phyloP scores from a whole-genome alignment of 495 filamentous ascomycete genomes.

The Hypoxylon rickii region DNA sequence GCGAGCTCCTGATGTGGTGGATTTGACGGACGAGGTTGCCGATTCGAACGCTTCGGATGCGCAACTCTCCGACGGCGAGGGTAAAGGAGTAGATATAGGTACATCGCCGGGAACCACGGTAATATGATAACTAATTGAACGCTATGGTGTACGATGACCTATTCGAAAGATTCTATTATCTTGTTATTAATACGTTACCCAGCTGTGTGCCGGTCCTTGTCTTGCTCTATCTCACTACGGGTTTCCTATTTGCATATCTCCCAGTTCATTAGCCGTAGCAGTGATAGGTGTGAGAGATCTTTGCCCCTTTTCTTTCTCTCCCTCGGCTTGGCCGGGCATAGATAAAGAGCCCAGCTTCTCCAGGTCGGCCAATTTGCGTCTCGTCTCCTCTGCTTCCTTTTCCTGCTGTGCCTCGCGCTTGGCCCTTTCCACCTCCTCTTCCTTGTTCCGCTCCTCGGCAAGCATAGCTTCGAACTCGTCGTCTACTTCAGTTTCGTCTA shows the following conservation, averaged over 20 bases:
- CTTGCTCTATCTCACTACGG: not conserved
- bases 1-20: constrained; percentile 10
- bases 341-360: constrained; percentile 34
- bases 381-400: constrained; percentile 42
- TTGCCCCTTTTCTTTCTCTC: constrained; percentile 26
- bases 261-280: constrained; percentile 31
- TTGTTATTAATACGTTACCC: constrained; percentile 7
- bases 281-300: constrained; percentile 30
- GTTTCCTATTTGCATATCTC: constrained; percentile 17
- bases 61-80: constrained; percentile 1
- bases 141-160: too few relatives aligned
- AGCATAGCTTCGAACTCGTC: constrained; percentile 84
- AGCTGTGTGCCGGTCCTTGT: not conserved
- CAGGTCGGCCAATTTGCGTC: constrained; percentile 44
- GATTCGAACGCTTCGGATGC: constrained; percentile 3
- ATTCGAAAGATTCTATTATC: constrained; percentile 21
- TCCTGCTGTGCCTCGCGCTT: constrained; percentile 41
- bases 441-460: constrained; percentile 62
- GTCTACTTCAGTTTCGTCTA: constrained; percentile 86
- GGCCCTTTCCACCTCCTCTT: constrained; percentile 55
- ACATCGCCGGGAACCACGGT: constrained; percentile 5
- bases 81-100: constrained; percentile 6
- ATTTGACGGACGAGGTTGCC: constrained; percentile 17
- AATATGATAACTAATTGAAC: constrained; percentile 5
- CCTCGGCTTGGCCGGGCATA: constrained; percentile 20